Evolutionary conservation across 2,329 filamentous ascomycete species (phyloP), one percentile per base, ranked within the genome.

Genomic region (Aspergillus ochraceoroseus): DNA sequence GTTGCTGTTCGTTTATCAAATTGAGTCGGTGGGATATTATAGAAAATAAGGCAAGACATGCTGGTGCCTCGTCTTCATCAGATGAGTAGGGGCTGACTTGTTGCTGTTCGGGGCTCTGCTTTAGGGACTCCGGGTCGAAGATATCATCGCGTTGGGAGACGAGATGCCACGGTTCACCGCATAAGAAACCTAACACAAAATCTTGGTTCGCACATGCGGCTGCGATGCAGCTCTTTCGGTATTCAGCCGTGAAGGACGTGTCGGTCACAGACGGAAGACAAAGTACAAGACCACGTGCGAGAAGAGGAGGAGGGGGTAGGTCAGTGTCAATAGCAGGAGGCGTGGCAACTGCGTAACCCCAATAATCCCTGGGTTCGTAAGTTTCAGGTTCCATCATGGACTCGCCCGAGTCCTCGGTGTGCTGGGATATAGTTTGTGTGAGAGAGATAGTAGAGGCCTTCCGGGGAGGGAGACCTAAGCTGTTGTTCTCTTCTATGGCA

Each of bases 391-490:
- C 46, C 22, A 46, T 33, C 25, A 38, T 37, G 7, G 35, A 40
- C 27, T 53, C 47, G 4, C 41, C 40, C 9, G 58, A 60, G 15
- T 55, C 51, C 33, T 64, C 61, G 17, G 62, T 61, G 18, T 63
- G 58, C 39, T 64, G 56, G 17, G 58, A 59, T 41, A 66, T 61
- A 3, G 64, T 65, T 26, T 62, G 63, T 3, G 64, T 68, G 32
- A 68, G 58, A 6, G 65, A 68, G 32, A 68, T 68, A 9, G 64
- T 66, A 11, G 64, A 68, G 12, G 51, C 56, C 51, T 66, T 67
- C 32, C 64, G 55, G 22, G 54, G 52, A 7, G 54, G 44, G 36
- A 44, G 47, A n/a, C 51, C 59, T 27, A 54, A 32, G 8, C 42
- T 41, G 31, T 29, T 46, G 14, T 22, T 46, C 7, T 47, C 40